Evolutionary conservation across 2,329 filamentous ascomycete species (phyloP).

Genomic region (Fusarium temperatum): DNA sequence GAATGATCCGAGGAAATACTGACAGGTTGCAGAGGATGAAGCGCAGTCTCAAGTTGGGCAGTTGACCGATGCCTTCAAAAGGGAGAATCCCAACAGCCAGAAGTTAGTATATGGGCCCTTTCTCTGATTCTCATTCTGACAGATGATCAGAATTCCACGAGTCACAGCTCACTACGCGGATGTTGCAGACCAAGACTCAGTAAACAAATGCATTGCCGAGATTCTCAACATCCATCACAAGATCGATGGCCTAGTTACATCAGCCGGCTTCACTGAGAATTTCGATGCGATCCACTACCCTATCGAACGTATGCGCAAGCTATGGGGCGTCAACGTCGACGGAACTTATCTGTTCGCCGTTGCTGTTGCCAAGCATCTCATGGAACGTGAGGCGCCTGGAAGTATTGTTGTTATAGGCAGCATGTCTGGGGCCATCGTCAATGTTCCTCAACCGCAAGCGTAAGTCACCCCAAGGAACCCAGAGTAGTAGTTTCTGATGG

Average conservation of each 20-base stretch:
- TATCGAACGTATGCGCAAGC: constrained; percentile 87
- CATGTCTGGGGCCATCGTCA: constrained; percentile 94
- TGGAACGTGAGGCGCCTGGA: constrained; percentile 79
- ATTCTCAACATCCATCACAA: constrained; percentile 69
- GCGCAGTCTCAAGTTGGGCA: constrained; percentile 78
- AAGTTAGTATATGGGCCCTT: constrained; percentile 54
- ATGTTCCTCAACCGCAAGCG: constrained; percentile 92
- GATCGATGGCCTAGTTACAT: constrained; percentile 94
- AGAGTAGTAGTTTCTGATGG: not conserved
- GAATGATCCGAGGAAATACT: not conserved
- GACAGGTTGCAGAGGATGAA: constrained; percentile 72
- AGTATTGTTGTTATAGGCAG: constrained; percentile 94
- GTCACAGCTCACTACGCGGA: constrained; percentile 92
- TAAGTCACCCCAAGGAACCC: constrained; percentile 44
- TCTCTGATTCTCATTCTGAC: not conserved
- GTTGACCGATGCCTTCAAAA: constrained; percentile 77
- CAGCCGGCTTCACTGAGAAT: constrained; percentile 94
- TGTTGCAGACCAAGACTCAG: constrained; percentile 82
- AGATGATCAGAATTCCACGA: constrained; percentile 68
- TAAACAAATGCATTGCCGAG: constrained; percentile 75
- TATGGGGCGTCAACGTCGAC: constrained; percentile 92
- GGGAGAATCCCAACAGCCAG: constrained; percentile 78
- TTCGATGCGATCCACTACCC: constrained; percentile 91
- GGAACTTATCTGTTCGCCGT: constrained; percentile 91
- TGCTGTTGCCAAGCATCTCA: constrained; percentile 85